phyloP scores from a whole-genome alignment of 116 monocot genomes.

The Iris pallida region DNA sequence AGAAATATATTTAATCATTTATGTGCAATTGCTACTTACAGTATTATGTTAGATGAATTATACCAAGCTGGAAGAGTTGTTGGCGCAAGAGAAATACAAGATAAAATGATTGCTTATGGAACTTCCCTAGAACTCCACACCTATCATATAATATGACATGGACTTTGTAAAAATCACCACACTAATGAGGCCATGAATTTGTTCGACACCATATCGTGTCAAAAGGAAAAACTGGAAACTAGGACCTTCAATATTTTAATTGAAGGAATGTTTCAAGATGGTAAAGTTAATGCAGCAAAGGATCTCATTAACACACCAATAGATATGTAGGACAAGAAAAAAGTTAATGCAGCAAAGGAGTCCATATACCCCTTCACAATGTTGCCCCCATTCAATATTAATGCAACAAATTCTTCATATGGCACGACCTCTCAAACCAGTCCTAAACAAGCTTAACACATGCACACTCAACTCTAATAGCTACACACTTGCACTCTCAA shows the following conservation, averaged over 20 bases:
- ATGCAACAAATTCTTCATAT: no score
- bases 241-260: constrained; percentile 18
- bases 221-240: constrained; percentile 9
- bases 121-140: not conserved
- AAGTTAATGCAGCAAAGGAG: no score
- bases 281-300: not conserved
- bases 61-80: constrained; percentile 7
- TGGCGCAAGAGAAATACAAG: constrained; percentile 5
- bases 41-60: constrained; percentile 2
- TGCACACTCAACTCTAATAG: no score
- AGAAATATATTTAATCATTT: no score
- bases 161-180: constrained; percentile 19
- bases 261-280: constrained; percentile 10
- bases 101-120: no score
- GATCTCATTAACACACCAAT: no score
- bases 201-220: not conserved
- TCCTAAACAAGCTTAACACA: no score
- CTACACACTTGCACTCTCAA: no score
- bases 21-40: not conserved
- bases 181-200: constrained; percentile 15
- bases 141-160: constrained; percentile 2
- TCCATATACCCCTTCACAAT: no score
- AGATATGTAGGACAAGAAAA: no score
- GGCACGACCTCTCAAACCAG: no score
- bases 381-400: no score